These are phyloP conservation scores for Sindora glabra DNA, from an alignment of 306 rosid species.

Conservation along the genomic window DNA sequence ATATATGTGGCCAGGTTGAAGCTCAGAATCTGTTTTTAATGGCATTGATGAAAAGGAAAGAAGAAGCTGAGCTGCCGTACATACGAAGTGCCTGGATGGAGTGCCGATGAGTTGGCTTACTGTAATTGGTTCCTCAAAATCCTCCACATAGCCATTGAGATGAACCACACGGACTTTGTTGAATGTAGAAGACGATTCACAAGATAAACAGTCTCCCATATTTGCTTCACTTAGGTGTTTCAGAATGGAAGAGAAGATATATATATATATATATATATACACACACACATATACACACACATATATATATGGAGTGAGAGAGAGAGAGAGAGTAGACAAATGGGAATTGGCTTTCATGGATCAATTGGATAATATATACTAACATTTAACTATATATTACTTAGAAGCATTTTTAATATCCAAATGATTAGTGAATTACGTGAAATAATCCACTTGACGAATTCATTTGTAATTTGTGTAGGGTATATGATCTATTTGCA, in stretches of 20 bases:
- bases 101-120: slow-evolving; percentile 38
- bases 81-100: slow-evolving; percentile 47
- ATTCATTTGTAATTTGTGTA: too few species aligned
- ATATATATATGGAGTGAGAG: too few species aligned
- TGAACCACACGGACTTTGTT: slow-evolving; percentile 50
- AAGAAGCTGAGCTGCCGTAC: slow-evolving; percentile 59
- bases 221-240: neutral
- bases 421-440: too few species aligned
- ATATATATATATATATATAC: too few species aligned
- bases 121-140: slow-evolving; percentile 42
- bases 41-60: slow-evolving; percentile 34
- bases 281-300: too few species aligned
- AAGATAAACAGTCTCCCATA: slow-evolving; percentile 64
- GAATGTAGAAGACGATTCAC: slow-evolving; percentile 17
- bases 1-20: slow-evolving; percentile 58
- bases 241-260: neutral
- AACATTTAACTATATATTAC: too few species aligned
- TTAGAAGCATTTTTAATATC: too few species aligned
- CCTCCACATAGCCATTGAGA: slow-evolving; percentile 57
- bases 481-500: too few species aligned
- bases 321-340: too few species aligned
- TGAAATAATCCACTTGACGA: too few species aligned
- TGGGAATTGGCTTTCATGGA: too few species aligned
- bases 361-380: too few species aligned
- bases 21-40: slow-evolving; percentile 32